A percentile compares a stretch with the other conserved stretches of the same genome.
Evolutionary conservation across 768 basidiomycete species (phyloP).

Genomic region (Termitomyces sp.): DNA sequence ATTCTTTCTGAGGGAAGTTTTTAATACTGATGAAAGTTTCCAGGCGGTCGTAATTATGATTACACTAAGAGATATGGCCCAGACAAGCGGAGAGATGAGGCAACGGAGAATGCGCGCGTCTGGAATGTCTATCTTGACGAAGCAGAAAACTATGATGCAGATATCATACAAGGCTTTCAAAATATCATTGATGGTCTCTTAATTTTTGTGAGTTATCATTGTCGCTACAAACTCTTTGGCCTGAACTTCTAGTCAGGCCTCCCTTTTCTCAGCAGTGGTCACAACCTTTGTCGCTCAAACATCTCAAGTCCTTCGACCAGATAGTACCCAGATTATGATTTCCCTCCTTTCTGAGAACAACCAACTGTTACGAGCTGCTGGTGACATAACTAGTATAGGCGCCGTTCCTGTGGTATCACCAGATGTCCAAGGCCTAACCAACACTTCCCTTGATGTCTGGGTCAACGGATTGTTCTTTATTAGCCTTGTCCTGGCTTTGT

Average conservation of each 20-base stretch:
- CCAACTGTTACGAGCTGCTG: not conserved
- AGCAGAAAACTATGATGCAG: constrained; percentile 10
- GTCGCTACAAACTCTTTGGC: not conserved
- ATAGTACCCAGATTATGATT: constrained; percentile 3
- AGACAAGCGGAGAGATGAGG: constrained; percentile 10
- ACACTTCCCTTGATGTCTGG: not conserved
- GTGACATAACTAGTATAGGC: not conserved
- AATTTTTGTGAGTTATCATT: not conserved
- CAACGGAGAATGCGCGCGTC: constrained; percentile 12
- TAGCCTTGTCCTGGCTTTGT: not conserved
- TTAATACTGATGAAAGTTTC: not conserved
- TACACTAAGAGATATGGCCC: constrained; percentile 10
- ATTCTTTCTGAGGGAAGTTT: no score
- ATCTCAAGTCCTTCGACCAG: constrained; percentile 14
- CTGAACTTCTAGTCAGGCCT: constrained; percentile 12
- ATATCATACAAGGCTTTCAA: constrained; percentile 9
- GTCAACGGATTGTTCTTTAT: not conserved
- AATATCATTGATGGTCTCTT: constrained; percentile 13
- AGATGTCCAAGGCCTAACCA: not conserved
- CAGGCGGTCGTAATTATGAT: constrained; percentile 5
- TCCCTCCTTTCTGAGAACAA: not conserved
- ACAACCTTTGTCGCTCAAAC: constrained; percentile 18
- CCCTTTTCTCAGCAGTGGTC: constrained; percentile 18
- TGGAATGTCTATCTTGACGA: constrained; percentile 15
- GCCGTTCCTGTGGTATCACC: not conserved